These are phyloP conservation scores for Zarea fungicola DNA, from an alignment of 2,329 filamentous ascomycete species.

Conservation along the genomic window DNA sequence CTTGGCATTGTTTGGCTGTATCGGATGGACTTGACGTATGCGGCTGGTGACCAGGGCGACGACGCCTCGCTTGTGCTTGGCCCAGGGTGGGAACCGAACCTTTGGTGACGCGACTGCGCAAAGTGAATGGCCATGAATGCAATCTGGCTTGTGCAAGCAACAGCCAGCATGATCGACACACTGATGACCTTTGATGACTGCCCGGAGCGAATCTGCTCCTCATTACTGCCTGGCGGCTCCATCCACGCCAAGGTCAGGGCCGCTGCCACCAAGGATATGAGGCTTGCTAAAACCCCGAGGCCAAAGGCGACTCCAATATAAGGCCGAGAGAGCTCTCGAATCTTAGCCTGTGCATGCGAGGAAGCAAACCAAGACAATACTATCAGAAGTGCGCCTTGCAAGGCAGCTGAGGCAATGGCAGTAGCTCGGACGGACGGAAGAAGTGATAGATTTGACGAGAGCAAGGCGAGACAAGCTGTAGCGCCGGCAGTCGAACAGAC, in stretches of 20 bases:
- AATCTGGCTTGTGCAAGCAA: constrained; percentile 44
- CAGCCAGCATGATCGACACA: constrained; percentile 38
- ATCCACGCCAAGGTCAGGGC: constrained; percentile 39
- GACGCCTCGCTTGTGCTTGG: constrained; percentile 19
- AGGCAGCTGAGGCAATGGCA: constrained; percentile 32
- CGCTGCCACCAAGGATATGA: constrained; percentile 41
- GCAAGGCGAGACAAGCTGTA: background rate
- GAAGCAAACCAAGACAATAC: constrained; percentile 8
- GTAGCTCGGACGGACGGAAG: constrained; percentile 15
- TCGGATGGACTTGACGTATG: constrained; percentile 46
- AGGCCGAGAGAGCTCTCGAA: constrained; percentile 21
- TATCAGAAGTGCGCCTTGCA: constrained; percentile 29
- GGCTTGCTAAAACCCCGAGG: constrained; percentile 33
- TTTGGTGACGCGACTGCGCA: constrained; percentile 29
- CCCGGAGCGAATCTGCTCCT: constrained; percentile 14
- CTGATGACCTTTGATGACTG: constrained; percentile 36
- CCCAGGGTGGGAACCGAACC: background rate
- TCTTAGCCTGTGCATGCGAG: constrained; percentile 8
- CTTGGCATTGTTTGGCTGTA: constrained; percentile 42
- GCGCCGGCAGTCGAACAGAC: constrained; percentile 9
- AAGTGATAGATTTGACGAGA: background rate
- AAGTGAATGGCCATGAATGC: constrained; percentile 43
- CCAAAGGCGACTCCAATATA: constrained; percentile 23
- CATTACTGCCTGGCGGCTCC: constrained; percentile 27
- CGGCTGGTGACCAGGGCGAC: constrained; percentile 14